A percentile compares a stretch with the other conserved stretches of the same genome.
phyloP scores from a whole-genome alignment of 2,329 filamentous ascomycete species.

The Ciborinia camelliae region DNA sequence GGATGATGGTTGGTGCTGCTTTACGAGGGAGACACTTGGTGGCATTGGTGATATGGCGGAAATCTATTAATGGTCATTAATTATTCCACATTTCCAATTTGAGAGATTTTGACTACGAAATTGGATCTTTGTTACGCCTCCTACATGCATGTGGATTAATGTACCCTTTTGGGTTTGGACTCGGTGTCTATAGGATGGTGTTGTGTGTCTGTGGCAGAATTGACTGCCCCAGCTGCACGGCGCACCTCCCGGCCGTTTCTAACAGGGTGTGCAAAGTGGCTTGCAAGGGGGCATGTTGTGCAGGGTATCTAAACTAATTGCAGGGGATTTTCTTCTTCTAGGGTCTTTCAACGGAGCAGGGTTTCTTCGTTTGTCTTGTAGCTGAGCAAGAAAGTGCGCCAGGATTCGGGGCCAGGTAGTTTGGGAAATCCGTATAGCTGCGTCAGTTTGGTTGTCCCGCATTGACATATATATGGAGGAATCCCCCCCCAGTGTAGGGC shows the following conservation, averaged over 20 bases:
- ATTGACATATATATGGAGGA: conserved; percentile 34
- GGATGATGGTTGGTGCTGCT: conserved; percentile 28
- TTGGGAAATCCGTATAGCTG: conserved; percentile 30
- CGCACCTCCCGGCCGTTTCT: conserved; percentile 20
- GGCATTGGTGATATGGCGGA: conserved; percentile 13
- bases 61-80: conserved; percentile 33
- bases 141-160: conserved; percentile 18
- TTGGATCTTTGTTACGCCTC: conserved; percentile 18
- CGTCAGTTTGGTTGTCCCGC: conserved; percentile 28
- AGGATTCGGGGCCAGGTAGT: conserved; percentile 28
- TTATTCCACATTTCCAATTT: conserved; percentile 25
- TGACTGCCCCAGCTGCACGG: conserved; percentile 18
- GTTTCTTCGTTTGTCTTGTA: conserved; percentile 24
- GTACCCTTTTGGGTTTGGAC: conserved; percentile 16
- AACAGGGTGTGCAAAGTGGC: conserved; percentile 17
- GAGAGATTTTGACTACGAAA: conserved; percentile 15
- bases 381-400: conserved; percentile 26
- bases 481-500: conserved; percentile 28
- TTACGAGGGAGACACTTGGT: conserved; percentile 21
- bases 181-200: conserved; percentile 10
- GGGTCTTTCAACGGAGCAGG: conserved; percentile 16
- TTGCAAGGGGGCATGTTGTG: conserved; percentile 20
- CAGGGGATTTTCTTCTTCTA: conserved; percentile 6
- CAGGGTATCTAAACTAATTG: conserved; percentile 11
- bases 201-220: conserved; percentile 17